These are phyloP conservation scores for Digitaria exilis DNA, from an alignment of 202 grass and related monocot species.

Conservation along the genomic window DNA sequence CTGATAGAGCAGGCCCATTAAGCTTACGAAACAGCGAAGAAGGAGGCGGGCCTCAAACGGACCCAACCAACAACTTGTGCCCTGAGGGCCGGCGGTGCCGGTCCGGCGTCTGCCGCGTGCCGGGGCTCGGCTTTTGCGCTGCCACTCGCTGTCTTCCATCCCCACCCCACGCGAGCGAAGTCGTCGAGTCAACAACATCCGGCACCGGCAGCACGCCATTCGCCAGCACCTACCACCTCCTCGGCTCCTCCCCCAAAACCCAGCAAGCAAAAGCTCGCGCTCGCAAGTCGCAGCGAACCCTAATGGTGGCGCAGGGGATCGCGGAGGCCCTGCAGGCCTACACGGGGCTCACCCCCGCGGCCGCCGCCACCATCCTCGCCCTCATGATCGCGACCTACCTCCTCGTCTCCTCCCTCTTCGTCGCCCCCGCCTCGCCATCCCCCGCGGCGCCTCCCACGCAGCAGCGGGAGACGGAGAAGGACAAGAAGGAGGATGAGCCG, in stretches of 20 bases:
- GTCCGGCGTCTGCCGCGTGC: neutral
- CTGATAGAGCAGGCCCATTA: neutral
- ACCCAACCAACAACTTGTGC: neutral
- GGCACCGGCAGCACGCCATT: neutral
- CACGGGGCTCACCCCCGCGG: conserved; percentile 81
- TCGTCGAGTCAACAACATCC: conserved; percentile 27
- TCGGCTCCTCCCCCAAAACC: neutral
- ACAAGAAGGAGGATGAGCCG: neutral
- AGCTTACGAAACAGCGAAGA: neutral
- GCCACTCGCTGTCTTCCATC: neutral
- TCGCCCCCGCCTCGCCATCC: conserved; percentile 42
- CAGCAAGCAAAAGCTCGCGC: no score
- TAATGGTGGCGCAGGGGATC: conserved; percentile 52
- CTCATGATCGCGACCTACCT: conserved; percentile 83
- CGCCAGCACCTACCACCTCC: neutral
- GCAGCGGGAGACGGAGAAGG: neutral
- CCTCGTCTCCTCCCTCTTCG: conserved; percentile 80
- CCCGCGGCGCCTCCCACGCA: neutral
- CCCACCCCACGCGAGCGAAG: neutral
- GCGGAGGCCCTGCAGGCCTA: conserved; percentile 59
- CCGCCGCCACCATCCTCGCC: conserved; percentile 78
- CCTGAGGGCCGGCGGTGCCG: neutral
- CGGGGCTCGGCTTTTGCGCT: neutral
- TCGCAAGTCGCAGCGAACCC: neutral
- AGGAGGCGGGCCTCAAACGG: neutral